Conservation (phyloP, 176 grass and related monocot species). For the Phyllostachys edulis region DNA sequence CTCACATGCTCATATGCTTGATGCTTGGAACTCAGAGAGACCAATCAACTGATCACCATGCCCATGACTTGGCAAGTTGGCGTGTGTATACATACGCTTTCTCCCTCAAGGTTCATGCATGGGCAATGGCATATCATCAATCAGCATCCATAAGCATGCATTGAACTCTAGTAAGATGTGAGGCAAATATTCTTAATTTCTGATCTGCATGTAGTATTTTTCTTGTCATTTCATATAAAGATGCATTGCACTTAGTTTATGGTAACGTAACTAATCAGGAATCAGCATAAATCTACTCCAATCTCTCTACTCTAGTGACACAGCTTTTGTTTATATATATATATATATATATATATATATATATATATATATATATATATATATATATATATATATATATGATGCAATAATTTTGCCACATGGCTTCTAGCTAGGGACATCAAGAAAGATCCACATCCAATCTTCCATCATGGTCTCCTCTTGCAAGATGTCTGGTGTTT, state of each 20-base stretch:
- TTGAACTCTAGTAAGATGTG: neutral
- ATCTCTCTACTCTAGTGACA: neutral
- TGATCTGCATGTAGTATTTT: neutral
- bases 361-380: neutral
- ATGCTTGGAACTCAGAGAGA: constrained; percentile 21
- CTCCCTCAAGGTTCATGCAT: constrained; percentile 19
- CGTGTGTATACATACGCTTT: constrained; percentile 1
- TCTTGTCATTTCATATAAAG: neutral
- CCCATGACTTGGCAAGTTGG: constrained; percentile 27
- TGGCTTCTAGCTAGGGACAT: constrained; percentile 25
- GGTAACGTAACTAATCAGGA: neutral
- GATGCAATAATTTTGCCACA: constrained; percentile 28
- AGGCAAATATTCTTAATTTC: neutral
- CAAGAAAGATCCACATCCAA: constrained; percentile 16
- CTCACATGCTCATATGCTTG: constrained; percentile 23
- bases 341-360: neutral
- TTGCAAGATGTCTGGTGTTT: constrained; percentile 3
- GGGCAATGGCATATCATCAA: neutral
- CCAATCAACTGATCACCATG: constrained; percentile 5
- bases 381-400: neutral
- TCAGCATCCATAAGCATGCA: constrained; percentile 10
- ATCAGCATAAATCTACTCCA: neutral
- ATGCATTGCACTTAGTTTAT: neutral
- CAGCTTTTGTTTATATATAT: neutral
- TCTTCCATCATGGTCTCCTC: neutral